These are phyloP conservation scores for Abrus precatorius DNA, from an alignment of 306 rosid species.

Conservation along the genomic window DNA sequence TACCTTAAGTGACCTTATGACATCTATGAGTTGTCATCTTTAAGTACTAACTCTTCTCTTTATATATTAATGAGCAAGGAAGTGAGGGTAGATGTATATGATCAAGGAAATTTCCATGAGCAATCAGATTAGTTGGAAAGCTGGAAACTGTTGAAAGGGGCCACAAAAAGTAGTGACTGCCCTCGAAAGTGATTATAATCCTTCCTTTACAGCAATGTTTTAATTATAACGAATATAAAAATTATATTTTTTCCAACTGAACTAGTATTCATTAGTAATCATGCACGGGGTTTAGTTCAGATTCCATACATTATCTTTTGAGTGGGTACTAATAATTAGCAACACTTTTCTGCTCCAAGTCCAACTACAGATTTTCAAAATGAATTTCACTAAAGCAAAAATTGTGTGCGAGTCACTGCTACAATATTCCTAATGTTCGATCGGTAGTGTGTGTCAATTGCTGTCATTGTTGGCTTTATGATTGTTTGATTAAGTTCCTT, in stretches of 20 bases:
- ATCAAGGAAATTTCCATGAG: slow-evolving; percentile 49
- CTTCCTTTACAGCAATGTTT: slow-evolving; percentile 78
- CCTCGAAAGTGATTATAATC: slow-evolving; percentile 32
- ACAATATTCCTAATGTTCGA: slow-evolving; percentile 37
- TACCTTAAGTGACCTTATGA: slow-evolving; percentile 40
- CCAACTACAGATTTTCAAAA: slow-evolving; percentile 47
- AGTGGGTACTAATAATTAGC: slow-evolving; percentile 46
- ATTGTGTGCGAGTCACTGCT: slow-evolving; percentile 11
- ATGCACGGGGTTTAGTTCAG: slow-evolving; percentile 52
- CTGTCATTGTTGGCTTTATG: not conserved
- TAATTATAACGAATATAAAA: slow-evolving; percentile 51
- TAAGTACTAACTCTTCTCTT: slow-evolving; percentile 39
- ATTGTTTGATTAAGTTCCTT: not conserved
- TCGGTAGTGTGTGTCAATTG: slow-evolving; percentile 34
- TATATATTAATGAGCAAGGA: slow-evolving; percentile 36
- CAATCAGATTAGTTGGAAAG: slow-evolving; percentile 67
- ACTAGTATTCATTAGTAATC: slow-evolving; percentile 51
- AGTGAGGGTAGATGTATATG: not conserved
- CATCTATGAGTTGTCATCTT: slow-evolving; percentile 28
- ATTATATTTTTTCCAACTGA: slow-evolving; percentile 49
- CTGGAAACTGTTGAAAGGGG: slow-evolving; percentile 52
- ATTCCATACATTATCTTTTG: slow-evolving; percentile 39
- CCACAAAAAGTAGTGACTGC: slow-evolving; percentile 48
- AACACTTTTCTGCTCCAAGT: slow-evolving; percentile 24
- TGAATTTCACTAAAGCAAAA: slow-evolving; percentile 21